Conservation (phyloP, 2,329 filamentous ascomycete genomes). For the Colletotrichum destructivum region DNA sequence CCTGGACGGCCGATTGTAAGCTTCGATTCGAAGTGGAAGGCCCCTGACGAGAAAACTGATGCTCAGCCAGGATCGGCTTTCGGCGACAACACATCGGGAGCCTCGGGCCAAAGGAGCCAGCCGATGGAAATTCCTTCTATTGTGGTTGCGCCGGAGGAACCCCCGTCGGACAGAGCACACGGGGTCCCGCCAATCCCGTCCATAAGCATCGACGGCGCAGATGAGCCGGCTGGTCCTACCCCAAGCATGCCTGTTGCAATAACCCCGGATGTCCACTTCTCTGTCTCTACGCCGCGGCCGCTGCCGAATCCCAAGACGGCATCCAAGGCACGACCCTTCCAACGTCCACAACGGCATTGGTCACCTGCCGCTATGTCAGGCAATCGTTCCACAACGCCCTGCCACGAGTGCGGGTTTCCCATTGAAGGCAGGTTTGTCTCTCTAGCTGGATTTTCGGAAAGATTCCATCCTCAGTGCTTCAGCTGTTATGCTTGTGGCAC, state of each 20-base stretch:
- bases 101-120: constrained; percentile 60
- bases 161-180: constrained; percentile 46
- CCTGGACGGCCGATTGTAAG: constrained; percentile 96
- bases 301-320: constrained; percentile 63
- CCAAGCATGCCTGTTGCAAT: constrained; percentile 56
- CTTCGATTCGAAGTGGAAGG: constrained; percentile 89
- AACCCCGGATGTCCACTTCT: constrained; percentile 58
- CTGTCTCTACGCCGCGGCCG: constrained; percentile 52
- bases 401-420: constrained; percentile 85
- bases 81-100: constrained; percentile 16
- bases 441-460: constrained; percentile 78
- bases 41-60: constrained; percentile 80
- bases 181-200: constrained; percentile 57
- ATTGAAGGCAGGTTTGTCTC: constrained; percentile 94
- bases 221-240: constrained; percentile 8
- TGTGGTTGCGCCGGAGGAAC: constrained; percentile 66
- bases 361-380: constrained; percentile 64
- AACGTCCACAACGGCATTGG: constrained; percentile 69
- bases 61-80: constrained; percentile 60
- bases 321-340: constrained; percentile 51
- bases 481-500: constrained; percentile 90
- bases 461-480: constrained; percentile 96
- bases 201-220: constrained; percentile 60
- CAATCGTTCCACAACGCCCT: constrained; percentile 64
- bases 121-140: constrained; percentile 67